Conservation (phyloP, 2,329 filamentous ascomycete species). For the Diaporthe ilicicola region DNA sequence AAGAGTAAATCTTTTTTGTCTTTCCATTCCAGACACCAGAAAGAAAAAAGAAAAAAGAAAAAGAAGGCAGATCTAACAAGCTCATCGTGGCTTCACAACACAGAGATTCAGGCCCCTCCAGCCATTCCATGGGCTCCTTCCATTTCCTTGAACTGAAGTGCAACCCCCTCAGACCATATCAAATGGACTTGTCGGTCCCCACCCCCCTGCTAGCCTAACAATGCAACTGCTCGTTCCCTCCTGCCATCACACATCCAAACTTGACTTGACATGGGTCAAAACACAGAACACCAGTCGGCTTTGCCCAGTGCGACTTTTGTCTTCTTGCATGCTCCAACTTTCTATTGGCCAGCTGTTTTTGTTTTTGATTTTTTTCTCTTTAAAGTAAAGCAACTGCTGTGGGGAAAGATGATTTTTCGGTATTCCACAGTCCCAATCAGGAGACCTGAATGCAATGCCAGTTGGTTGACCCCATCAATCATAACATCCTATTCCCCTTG, state of each 20-base stretch:
- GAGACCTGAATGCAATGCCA: constrained; percentile 13
- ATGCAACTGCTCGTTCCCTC: background rate
- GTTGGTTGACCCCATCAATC: background rate
- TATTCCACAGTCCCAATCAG: background rate
- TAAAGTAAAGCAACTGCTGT: background rate
- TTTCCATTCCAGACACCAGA: constrained; percentile 31
- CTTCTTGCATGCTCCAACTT: background rate
- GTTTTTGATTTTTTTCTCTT: background rate
- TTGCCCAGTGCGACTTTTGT: background rate
- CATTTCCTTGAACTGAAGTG: background rate
- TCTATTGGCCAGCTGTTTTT: background rate
- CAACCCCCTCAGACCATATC: background rate
- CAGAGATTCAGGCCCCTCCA: background rate
- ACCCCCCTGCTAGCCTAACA: background rate
- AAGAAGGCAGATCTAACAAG: constrained; percentile 13
- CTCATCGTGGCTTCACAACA: background rate
- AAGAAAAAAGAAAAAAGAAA: background rate
- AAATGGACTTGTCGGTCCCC: background rate
- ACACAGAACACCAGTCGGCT: background rate
- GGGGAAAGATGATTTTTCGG: background rate
- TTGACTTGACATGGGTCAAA: background rate
- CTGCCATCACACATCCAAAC: constrained; percentile 15
- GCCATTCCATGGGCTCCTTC: background rate
- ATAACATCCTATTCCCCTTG: background rate
- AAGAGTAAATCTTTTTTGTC: constrained; percentile 30